phyloP scores from a whole-genome alignment of 2,329 filamentous ascomycete species.

The Apiospora rasikravindrae region DNA sequence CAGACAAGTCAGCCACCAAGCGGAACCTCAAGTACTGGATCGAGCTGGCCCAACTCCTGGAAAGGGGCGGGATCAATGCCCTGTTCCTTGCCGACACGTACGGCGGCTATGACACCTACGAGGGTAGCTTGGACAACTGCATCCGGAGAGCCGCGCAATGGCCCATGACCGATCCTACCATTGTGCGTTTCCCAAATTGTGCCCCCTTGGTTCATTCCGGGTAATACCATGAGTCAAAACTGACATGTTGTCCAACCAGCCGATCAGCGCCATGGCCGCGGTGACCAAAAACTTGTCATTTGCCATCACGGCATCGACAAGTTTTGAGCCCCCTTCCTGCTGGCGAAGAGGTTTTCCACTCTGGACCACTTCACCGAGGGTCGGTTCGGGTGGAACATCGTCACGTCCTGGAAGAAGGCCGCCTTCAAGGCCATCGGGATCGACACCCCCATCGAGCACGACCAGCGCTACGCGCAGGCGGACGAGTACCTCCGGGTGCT shows the following conservation, averaged over 20 bases:
- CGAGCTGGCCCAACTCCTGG: slow-evolving; percentile 65
- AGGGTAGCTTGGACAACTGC: slow-evolving; percentile 63
- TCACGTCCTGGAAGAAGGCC: slow-evolving; percentile 58
- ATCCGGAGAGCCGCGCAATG: slow-evolving; percentile 67
- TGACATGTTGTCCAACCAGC: slow-evolving; percentile 40
- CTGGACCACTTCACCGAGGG: slow-evolving; percentile 67
- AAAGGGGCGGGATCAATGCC: slow-evolving; percentile 66
- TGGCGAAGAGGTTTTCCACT: slow-evolving; percentile 67
- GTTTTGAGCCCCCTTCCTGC: slow-evolving; percentile 67
- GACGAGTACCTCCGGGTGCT: slow-evolving; percentile 66
- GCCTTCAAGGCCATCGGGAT: slow-evolving; percentile 68
- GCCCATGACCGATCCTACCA: slow-evolving; percentile 68
- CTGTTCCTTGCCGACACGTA: slow-evolving; percentile 71
- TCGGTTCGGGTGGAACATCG: slow-evolving; percentile 70
- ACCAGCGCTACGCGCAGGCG: slow-evolving; percentile 64
- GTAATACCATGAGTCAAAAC: background rate
- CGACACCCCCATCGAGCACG: slow-evolving; percentile 62
- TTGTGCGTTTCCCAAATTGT: slow-evolving; percentile 47
- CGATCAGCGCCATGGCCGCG: slow-evolving; percentile 69
- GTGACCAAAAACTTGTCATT: slow-evolving; percentile 69
- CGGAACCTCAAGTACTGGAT: slow-evolving; percentile 67
- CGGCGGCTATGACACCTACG: slow-evolving; percentile 67
- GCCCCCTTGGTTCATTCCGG: background rate
- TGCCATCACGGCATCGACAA: slow-evolving; percentile 66
- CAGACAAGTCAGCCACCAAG: slow-evolving; percentile 65